These are phyloP conservation scores for Phytopythium boreale DNA, from an alignment of 352 stramenopile species.

Conservation along the genomic window DNA sequence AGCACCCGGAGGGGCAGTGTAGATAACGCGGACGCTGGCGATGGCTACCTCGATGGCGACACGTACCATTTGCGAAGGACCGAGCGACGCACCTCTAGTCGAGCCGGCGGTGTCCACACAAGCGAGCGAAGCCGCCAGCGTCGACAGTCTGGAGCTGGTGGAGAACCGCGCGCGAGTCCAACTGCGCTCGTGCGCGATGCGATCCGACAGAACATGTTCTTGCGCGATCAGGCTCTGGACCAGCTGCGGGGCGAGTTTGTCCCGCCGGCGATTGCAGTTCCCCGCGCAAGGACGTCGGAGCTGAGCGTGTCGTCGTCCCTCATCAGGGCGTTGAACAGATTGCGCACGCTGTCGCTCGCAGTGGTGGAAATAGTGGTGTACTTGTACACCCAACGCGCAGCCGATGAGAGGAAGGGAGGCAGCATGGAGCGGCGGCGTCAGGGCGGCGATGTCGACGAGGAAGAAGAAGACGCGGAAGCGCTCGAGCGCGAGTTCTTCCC, in stretches of 20 bases:
- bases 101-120: neutral
- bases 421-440: conserved; percentile 14
- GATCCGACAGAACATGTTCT: conserved; percentile 42
- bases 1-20: conserved; percentile 26
- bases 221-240: conserved; percentile 39
- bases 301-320: conserved; percentile 27
- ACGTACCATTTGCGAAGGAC: neutral
- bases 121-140: neutral
- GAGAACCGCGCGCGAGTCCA: neutral
- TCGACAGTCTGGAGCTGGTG: neutral
- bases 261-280: conserved; percentile 9
- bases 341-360: conserved; percentile 56
- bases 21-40: conserved; percentile 3
- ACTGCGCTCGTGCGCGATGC: conserved; percentile 37
- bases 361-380: conserved; percentile 67
- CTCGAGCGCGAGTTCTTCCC: conserved; percentile 42
- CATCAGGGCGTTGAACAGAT: conserved; percentile 53
- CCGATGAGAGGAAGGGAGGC: neutral
- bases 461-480: conserved; percentile 14
- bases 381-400: conserved; percentile 31
- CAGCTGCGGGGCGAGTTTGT: conserved; percentile 42
- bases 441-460: conserved; percentile 8
- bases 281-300: conserved; percentile 18
- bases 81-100: neutral
- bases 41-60: conserved; percentile 2